Conservation (phyloP, 495 filamentous ascomycete species). For the Podospora fimiseda region DNA sequence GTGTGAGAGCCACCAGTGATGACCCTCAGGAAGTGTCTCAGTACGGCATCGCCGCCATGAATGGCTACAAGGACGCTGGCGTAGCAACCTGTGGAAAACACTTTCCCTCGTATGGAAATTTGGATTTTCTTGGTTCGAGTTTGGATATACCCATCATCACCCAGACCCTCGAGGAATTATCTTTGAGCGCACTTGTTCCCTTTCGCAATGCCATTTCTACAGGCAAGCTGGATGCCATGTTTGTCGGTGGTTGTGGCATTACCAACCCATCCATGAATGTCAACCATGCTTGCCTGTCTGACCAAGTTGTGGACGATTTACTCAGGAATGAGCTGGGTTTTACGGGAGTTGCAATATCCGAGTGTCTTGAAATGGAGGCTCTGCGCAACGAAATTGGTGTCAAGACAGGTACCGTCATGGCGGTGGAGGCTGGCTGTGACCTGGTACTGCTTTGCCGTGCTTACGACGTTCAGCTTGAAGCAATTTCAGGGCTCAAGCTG, state of each 20-base stretch:
- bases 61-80: conserved; percentile 80
- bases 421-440: conserved; percentile 87
- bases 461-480: conserved; percentile 79
- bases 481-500: conserved; percentile 74
- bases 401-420: conserved; percentile 89
- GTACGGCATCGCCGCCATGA: conserved; percentile 81
- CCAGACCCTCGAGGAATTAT: conserved; percentile 81
- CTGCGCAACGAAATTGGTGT: conserved; percentile 86
- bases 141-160: conserved; percentile 88
- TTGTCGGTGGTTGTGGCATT: conserved; percentile 85
- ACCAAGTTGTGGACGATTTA: conserved; percentile 82
- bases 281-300: conserved; percentile 85
- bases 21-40: conserved; percentile 86
- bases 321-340: conserved; percentile 77
- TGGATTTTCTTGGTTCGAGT: conserved; percentile 83
- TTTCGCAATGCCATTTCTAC: conserved; percentile 80
- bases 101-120: conserved; percentile 85
- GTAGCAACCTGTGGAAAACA: conserved; percentile 84
- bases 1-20: conserved; percentile 75
- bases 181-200: conserved; percentile 73
- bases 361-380: conserved; percentile 93
- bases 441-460: conserved; percentile 77
- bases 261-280: conserved; percentile 80
- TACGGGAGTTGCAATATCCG: conserved; percentile 83
- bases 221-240: conserved; percentile 78